Conservation (phyloP, 257 asterid genomes). For the Haberlea rhodopensis region DNA sequence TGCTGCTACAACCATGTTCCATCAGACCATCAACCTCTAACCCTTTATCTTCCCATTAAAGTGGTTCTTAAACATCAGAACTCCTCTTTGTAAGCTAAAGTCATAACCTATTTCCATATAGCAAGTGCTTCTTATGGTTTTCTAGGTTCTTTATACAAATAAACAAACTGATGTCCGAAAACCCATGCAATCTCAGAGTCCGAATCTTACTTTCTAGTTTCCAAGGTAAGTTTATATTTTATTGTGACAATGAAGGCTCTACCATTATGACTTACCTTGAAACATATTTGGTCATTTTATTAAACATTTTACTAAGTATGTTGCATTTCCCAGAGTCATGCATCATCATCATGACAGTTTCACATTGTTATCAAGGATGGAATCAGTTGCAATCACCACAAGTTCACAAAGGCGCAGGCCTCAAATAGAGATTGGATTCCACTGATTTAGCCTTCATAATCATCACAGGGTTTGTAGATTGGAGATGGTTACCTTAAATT, state of each 20-base stretch:
- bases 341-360: not conserved
- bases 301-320: not conserved
- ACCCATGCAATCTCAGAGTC: not conserved
- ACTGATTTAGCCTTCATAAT: not conserved
- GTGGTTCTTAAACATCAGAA: not conserved
- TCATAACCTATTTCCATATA: conserved; percentile 1
- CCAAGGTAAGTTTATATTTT: not conserved
- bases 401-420: too few relatives aligned
- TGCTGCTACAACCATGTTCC: not conserved
- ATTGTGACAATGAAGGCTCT: not conserved
- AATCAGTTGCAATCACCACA: not conserved
- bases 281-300: too few relatives aligned
- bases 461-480: too few relatives aligned
- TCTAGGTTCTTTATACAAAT: not conserved
- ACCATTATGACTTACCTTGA: not conserved
- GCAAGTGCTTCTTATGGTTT: not conserved
- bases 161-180: not conserved
- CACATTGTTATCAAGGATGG: not conserved
- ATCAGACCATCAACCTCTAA: not conserved
- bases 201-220: conserved; percentile 3
- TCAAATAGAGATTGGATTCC: not conserved
- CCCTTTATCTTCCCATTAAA: conserved; percentile 10
- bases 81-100: not conserved
- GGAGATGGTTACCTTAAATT: too few relatives aligned
- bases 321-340: not conserved